Conservation (phyloP, 768 basidiomycete genomes). For the Strobilomyces confusus region DNA sequence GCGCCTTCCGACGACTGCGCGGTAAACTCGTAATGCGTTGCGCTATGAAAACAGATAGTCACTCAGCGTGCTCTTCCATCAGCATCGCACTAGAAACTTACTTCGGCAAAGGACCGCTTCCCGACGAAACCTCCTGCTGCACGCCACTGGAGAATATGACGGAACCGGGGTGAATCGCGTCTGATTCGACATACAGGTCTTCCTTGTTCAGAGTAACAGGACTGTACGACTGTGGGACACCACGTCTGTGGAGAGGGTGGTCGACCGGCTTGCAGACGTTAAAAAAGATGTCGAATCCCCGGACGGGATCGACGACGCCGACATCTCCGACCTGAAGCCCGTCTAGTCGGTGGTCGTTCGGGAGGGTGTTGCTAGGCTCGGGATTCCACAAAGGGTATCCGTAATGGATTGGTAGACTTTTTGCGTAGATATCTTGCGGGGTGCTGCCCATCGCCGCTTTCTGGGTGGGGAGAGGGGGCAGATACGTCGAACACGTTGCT, state of each 20-base stretch:
- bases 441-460: too few relatives aligned
- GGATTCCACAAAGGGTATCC: not conserved
- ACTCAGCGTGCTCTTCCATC: not conserved
- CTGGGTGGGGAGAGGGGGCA: too few relatives aligned
- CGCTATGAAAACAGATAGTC: not conserved
- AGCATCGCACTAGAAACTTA: not conserved
- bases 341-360: not conserved
- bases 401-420: not conserved
- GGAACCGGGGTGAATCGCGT: not conserved
- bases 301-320: not conserved
- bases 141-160: not conserved
- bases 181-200: not conserved
- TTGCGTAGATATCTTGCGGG: not conserved
- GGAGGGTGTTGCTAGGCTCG: not conserved
- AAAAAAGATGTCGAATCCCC: not conserved
- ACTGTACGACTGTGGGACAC: not conserved
- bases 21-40: not conserved
- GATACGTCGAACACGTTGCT: too few relatives aligned
- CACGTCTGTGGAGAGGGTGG: not conserved
- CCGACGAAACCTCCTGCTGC: not conserved
- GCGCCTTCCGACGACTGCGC: constrained; percentile 20
- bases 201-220: not conserved
- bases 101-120: not conserved
- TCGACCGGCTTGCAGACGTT: not conserved
- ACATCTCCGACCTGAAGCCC: not conserved